Conservation (phyloP, 257 asterid genomes). For the Forsythia viridissima region DNA sequence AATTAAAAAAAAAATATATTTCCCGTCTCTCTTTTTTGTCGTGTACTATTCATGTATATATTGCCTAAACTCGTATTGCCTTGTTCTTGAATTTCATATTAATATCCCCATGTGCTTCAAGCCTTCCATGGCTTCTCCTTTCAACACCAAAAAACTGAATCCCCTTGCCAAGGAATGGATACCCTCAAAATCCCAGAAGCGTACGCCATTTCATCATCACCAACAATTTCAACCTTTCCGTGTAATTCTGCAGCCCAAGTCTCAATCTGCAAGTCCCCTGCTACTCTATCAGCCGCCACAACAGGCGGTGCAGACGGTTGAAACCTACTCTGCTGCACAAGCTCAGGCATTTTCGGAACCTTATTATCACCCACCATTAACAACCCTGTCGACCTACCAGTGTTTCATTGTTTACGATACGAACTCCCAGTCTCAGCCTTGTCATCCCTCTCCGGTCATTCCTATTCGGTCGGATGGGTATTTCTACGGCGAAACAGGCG, state of each 20-base stretch:
- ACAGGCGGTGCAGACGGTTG: background rate
- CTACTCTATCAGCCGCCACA: background rate
- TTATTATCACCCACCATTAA: background rate
- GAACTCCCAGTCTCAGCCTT: background rate
- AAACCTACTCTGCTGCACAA: background rate
- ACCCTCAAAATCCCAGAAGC: slow-evolving; percentile 5
- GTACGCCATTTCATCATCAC: background rate
- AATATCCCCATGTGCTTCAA: slow-evolving; percentile 10
- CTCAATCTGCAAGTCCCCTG: background rate
- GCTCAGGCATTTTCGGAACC: background rate
- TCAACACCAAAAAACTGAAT: slow-evolving; percentile 11
- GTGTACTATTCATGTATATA: background rate
- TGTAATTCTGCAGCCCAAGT: background rate
- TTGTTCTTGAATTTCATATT: background rate
- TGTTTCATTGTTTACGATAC: background rate
- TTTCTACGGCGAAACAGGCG: background rate
- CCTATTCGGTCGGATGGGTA: background rate
- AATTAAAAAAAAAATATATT: no score
- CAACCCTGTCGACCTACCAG: background rate
- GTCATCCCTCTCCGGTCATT: background rate
- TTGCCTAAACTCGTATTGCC: background rate
- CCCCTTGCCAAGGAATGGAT: slow-evolving; percentile 31
- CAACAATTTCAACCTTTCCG: background rate
- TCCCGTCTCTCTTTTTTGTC: background rate
- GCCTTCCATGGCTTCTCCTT: background rate